phyloP scores from a whole-genome alignment of 768 basidiomycete species.

The Leccinum broughii region DNA sequence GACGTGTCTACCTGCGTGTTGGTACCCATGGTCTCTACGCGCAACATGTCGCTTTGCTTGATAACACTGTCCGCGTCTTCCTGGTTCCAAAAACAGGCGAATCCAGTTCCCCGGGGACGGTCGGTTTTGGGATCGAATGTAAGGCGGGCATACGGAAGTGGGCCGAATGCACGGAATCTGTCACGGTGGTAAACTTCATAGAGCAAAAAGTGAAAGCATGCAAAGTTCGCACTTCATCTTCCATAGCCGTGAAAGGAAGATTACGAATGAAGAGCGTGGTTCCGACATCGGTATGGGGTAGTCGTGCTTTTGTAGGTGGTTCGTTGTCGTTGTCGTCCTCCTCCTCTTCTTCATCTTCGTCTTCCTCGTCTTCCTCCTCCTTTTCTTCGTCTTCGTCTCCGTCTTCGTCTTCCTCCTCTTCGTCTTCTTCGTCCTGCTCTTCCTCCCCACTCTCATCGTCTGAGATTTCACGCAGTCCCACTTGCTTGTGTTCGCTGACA shows the following conservation, averaged over 20 bases:
- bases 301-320: conserved; percentile 57
- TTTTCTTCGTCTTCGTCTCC: conserved; percentile 28
- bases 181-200: not conserved
- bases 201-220: conserved; percentile 38
- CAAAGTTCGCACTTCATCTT: conserved; percentile 88
- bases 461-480: conserved; percentile 44
- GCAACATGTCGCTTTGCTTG: conserved; percentile 73
- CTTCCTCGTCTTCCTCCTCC: not conserved
- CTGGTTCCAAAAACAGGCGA: conserved; percentile 95
- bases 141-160: conserved; percentile 90
- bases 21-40: conserved; percentile 59
- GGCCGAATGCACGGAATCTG: conserved; percentile 87
- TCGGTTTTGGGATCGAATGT: conserved; percentile 81
- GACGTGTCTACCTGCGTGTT: conserved; percentile 30
- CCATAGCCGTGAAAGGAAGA: conserved; percentile 87
- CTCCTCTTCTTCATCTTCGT: conserved; percentile 31
- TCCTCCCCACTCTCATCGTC: conserved; percentile 28
- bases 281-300: conserved; percentile 84
- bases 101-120: conserved; percentile 92
- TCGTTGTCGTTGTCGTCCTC: conserved; percentile 33
- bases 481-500: conserved; percentile 41
- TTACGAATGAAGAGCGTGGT: conserved; percentile 95
- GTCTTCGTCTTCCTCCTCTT: conserved; percentile 19
- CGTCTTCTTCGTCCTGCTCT: conserved; percentile 18
- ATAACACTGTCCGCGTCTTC: conserved; percentile 87